Evolutionary conservation across 2,329 filamentous ascomycete species (phyloP), one percentile per base, ranked within the genome.

Genomic region (Whalleya microplaca): DNA sequence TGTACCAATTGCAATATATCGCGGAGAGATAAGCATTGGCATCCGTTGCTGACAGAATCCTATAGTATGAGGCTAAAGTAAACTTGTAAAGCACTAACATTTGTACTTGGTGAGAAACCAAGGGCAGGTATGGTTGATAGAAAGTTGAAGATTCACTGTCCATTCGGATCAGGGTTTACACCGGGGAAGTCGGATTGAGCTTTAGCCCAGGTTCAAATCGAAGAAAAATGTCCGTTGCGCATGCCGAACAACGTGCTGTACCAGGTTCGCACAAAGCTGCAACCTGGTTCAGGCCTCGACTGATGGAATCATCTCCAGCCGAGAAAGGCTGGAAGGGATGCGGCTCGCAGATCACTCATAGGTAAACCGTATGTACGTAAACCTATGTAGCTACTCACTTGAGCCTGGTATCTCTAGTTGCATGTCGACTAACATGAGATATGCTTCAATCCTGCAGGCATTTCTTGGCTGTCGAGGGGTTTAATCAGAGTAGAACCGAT

Each of bases 251-350:
- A 45, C 16, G 37, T 47, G 32, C 37, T 44, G 45, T 48, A 48
- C 50, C 52, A 53, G 53, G 50, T 40, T 51, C 49, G 41, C 51
- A 60, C 51, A 48, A 55, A 37, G 8, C 44, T 51, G 7, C 45
- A 46, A 51, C 21, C 29, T 45, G 21, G 20, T 21, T 23, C 21
- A 7, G 3, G 14, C 48, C 44, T 55, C 59, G 49, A 52, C 47
- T 58, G n/a, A n/a, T n/a, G 49, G 46, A 58, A 53, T 37, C 44
- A 37, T 21, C 43, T 43, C 41, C 46, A 41, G 52, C 32, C 42
- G 51, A 44, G 42, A 43, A 37, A 16, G 6, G 23, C 4, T 9
- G 9, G 23, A 27, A 27, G 23, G 9, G 23, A 27, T 27, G 23
- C 23, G 32, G 32, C 32, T 12, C 7, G 10, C 32, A 37, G 32